Evolutionary conservation across 2,329 filamentous ascomycete genomes (phyloP).

Genomic region (Neofusicoccum umdonicola): DNA sequence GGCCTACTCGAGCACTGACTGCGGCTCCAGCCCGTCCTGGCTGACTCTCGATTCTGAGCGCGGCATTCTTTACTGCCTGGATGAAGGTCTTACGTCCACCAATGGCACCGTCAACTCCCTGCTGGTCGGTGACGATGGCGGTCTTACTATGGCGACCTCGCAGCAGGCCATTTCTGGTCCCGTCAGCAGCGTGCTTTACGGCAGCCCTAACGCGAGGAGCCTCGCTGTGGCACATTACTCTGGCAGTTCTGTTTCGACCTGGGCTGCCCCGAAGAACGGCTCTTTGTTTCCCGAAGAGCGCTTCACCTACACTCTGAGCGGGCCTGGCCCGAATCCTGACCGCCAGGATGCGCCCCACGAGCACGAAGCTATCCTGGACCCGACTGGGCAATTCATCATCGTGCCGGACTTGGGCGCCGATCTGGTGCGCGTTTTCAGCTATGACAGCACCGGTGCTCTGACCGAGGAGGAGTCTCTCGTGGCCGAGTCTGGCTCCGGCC

Average conservation of each 20-base stretch:
- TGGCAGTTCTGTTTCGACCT: conserved; percentile 39
- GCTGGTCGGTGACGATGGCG: conserved; percentile 37
- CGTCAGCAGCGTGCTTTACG: conserved; percentile 43
- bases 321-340: conserved; percentile 36
- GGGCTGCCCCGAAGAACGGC: conserved; percentile 20
- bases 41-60: conserved; percentile 54
- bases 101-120: conserved; percentile 47
- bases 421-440: conserved; percentile 57
- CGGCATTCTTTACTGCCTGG: conserved; percentile 56
- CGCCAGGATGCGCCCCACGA: conserved; percentile 62
- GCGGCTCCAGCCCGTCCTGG: conserved; percentile 58
- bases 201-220: conserved; percentile 32
- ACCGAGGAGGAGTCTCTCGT: conserved; percentile 47
- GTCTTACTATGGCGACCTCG: conserved; percentile 35
- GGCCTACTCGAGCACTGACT: conserved; percentile 21
- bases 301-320: conserved; percentile 40
- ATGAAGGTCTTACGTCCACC: conserved; percentile 54
- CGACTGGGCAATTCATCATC: conserved; percentile 61
- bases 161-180: conserved; percentile 37
- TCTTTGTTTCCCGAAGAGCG: conserved; percentile 32
- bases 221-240: conserved; percentile 45
- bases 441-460: conserved; percentile 46
- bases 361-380: conserved; percentile 65
- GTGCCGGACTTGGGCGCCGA: conserved; percentile 67
- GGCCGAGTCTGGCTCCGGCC: conserved; percentile 57